These are phyloP conservation scores for Halenospora varia DNA, from an alignment of 495 filamentous ascomycete species.

Conservation along the genomic window DNA sequence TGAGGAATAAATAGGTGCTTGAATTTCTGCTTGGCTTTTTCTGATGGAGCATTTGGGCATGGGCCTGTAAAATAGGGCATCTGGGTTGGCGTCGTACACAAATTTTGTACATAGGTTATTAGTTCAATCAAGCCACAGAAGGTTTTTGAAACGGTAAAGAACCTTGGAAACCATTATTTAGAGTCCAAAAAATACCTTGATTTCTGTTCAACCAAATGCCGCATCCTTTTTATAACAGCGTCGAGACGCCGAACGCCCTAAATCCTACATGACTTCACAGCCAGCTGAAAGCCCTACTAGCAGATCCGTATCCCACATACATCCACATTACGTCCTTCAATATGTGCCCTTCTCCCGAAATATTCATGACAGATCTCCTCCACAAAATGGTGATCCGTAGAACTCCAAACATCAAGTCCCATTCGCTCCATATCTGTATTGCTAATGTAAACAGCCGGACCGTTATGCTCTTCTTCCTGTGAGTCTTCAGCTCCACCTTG, in stretches of 20 bases:
- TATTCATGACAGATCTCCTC: slow-evolving; percentile 62
- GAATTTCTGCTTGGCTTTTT: not conserved
- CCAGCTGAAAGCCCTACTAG: slow-evolving; percentile 30
- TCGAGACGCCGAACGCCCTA: not conserved
- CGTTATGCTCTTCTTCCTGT: slow-evolving; percentile 30
- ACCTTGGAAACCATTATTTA: too few species aligned
- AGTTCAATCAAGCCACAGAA: not conserved
- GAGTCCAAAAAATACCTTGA: not conserved
- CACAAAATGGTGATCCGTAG: slow-evolving; percentile 68
- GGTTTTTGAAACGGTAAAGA: too few species aligned
- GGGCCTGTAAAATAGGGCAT: not conserved
- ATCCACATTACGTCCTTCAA: slow-evolving; percentile 69
- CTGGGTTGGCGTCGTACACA: not conserved
- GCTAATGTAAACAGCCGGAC: slow-evolving; percentile 50
- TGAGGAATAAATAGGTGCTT: slow-evolving; percentile 40
- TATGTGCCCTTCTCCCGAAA: slow-evolving; percentile 64
- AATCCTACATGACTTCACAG: not conserved
- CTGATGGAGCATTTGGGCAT: slow-evolving; percentile 11
- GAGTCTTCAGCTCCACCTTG: slow-evolving; percentile 18
- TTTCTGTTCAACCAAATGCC: not conserved
- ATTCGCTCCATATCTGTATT: slow-evolving; percentile 71
- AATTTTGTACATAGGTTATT: not conserved
- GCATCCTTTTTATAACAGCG: not conserved
- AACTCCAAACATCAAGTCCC: slow-evolving; percentile 87
- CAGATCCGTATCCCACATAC: slow-evolving; percentile 80